Base-by-base conservation (phyloP, 371 early-diverging fungal species). In the Apophysomyces variabilis region DNA sequence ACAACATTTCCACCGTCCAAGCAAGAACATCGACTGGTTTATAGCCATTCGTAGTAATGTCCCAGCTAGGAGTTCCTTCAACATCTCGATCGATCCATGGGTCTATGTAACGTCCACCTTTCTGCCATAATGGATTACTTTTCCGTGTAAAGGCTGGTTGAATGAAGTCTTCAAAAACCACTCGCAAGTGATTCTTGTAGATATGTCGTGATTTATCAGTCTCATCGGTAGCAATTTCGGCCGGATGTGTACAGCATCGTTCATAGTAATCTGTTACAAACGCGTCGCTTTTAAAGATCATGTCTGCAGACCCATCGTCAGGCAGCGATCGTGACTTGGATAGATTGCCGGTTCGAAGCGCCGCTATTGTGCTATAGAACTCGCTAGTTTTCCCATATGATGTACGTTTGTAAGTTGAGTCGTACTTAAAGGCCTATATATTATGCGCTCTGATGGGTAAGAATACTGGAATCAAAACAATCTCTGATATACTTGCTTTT, bases 31-130 rank as follows among this genome's bases (percentile, higher is more conserved):
- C 65, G 6, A 66, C 62, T 56, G 58, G 21, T 44, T 62, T 60
- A 58, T 62, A 72, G 1, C 72, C 70, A 68, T 50, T 5, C 1
- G 66, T 61, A 2, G 13, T 36, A 12, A 61, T 38, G 37, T 77
- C 77, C 80, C 80, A 80, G 6, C 35, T 11, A 36, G 75, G 80
- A 18, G 72, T 64, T 46, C 75, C 71, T 37, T 61, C 50, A 16
- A 70, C 43, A 14, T 73, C 66, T 9, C 61, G 58, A 39, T 67
- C 67, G 14, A 67, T 39, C 8, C 41, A 35, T 12, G 68, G 66
- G 60, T 72, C 68, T n/a, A 60, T 60, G 61, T 77, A 80, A 36
- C 56, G 66, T 5, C 63, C 57, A 41, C 54, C 61, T 38, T 61
- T 67, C 16, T 66, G 43, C 7, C 72, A 50, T 11, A 41, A 26